Evolutionary conservation across 768 basidiomycete genomes (phyloP).

Genomic region (Lactarius tabidus): DNA sequence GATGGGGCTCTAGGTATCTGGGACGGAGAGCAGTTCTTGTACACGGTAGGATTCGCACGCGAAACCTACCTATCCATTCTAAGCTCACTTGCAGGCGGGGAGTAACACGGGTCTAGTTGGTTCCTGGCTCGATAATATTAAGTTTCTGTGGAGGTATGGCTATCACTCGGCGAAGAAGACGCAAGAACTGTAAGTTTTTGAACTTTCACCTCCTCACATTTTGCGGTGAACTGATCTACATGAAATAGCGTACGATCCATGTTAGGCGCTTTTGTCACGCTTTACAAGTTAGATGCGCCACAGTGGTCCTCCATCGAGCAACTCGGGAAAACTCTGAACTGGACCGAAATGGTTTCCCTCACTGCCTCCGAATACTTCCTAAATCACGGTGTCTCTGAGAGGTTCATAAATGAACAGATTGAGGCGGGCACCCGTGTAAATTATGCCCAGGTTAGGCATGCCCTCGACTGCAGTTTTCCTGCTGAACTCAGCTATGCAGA

Average conservation of each 20-base stretch:
- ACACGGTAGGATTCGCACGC: constrained; percentile 46
- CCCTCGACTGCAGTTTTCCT: not conserved
- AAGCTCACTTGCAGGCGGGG: not conserved
- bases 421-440: constrained; percentile 77
- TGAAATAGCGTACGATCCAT: constrained; percentile 47
- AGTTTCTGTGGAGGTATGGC: constrained; percentile 20
- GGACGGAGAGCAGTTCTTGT: constrained; percentile 73
- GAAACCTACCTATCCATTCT: not conserved
- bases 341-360: constrained; percentile 38
- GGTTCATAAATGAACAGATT: constrained; percentile 64
- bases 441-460: constrained; percentile 58
- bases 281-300: constrained; percentile 54
- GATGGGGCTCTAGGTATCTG: constrained; percentile 65
- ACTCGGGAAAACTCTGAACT: constrained; percentile 25
- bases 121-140: constrained; percentile 16
- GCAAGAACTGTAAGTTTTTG: constrained; percentile 14
- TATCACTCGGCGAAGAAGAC: constrained; percentile 9
- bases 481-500: constrained; percentile 35
- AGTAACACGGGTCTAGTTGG: not conserved
- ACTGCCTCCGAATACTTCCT: constrained; percentile 55
- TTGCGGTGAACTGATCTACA: not conserved
- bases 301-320: constrained; percentile 55
- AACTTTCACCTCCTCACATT: not conserved
- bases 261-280: constrained; percentile 44
- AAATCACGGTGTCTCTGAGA: constrained; percentile 47